Evolutionary conservation across 2,329 filamentous ascomycete species (phyloP), one percentile per base, ranked within the genome.

Genomic region (Fusarium anthophilum): DNA sequence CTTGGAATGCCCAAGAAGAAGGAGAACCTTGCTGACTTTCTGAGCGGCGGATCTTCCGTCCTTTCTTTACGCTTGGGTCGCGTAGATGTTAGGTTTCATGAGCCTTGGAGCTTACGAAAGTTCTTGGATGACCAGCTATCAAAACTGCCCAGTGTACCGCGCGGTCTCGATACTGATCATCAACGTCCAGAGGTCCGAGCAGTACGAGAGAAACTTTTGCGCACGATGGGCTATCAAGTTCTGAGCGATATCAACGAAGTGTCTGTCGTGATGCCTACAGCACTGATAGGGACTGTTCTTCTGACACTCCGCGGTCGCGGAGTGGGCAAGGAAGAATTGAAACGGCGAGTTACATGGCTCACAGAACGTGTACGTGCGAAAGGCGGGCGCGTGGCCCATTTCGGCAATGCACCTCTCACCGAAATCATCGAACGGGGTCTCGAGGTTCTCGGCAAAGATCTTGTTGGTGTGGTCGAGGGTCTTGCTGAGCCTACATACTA

Each of bases 181-280:
- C 83, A 83, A 51, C 84, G 86, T 37, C 84, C 85, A 2, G 83
- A 88, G 59, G 86, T 87, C 28, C 83, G 87, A 10, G 83, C 86
- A 3, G 85, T 92, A 18, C 88, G 92, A 30, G 89, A 94, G 61
- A 93, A 93, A 67, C 85, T 99, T 6, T 84, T 99, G 18, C 90
- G 95, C 41, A 97, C 94, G 0, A 86, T 99, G 63, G 96, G 96
- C 2, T 99, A 98, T 84, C 93, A 94, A 77, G 95, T 98, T 2
- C 87, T 99, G 5, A 92, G 93, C 2, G 94, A 99, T 78, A 99
- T 99, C 84, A 99, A 99, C 80, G 91, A 92, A 39, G 96, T 98
- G 5, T 98, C 95, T 0, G 96, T 99, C 0, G 94, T 99, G 54
- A 99, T 99, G 96, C 96, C 96, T 2, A 98, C 96, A 0, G 96